Evolutionary conservation across 1,139 yeast species (phyloP), one percentile per base, ranked within the genome.

Genomic region (Pneumocystis murina): DNA sequence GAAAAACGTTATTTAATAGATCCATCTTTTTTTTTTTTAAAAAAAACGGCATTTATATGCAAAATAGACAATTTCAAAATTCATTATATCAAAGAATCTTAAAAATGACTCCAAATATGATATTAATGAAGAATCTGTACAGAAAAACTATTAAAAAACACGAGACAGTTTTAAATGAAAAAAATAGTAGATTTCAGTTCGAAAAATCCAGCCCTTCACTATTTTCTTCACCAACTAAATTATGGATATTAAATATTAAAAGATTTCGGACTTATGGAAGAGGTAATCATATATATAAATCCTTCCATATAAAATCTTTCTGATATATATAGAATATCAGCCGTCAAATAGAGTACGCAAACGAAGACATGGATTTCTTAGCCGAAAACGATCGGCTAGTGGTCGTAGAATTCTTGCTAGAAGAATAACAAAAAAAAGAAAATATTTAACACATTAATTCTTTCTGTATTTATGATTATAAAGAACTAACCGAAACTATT

Each of bases 341-440:
- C 60, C 60, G 5, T 58, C 60, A 20, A 58, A 38, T 20, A 20
- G 60, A 38, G 60, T 58, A 40, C 24, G 60, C 12, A 58, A 58
- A 58, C 60, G 60, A 40, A 28, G 60, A 58, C 60, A 58, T 24
- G 60, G 60, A 58, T 58, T 58, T 58, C 60, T 58, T 58, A 36
- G 36, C 10, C 38, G 60, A 20, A 38, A 20, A 58, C 30, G 30
- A 28, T 58, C 60, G 1, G 43, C 14, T 38, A 16, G 39, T 40
- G 60, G 60, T 30, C 41, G 60, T 4, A 38, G 39, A 24, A 58
- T 58, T 58, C 60, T 58, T 40, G 60, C 41, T 20, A 33, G 60
- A 40, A 58, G 60, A 24, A 58, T 20, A 14, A 33, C 60, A 58
- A 58, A 58, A 30, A 24, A 24, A 58, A 58, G 60, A 30, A 38